A percentile compares a stretch with the other conserved stretches of the same genome.
phyloP scores from a whole-genome alignment of 495 filamentous ascomycete genomes.

The Penicillium samsonianum region DNA sequence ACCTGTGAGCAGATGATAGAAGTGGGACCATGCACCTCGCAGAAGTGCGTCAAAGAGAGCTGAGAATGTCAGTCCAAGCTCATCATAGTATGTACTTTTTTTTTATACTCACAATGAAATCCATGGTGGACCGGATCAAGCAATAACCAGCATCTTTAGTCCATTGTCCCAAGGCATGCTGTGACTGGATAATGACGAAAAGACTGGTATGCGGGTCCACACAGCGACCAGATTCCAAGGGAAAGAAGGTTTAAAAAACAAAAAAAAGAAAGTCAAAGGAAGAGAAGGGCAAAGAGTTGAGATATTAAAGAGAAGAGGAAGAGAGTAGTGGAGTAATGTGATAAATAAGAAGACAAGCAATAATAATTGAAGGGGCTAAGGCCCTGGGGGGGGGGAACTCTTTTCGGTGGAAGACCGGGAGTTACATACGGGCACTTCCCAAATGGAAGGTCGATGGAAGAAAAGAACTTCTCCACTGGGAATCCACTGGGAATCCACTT shows the following conservation, averaged over 20 bases:
- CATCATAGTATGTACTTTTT: not conserved
- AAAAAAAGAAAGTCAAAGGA: slow-evolving; percentile 10
- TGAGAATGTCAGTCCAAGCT: slow-evolving; percentile 34
- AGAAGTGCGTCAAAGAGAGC: slow-evolving; percentile 96
- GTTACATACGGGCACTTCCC: slow-evolving; percentile 6
- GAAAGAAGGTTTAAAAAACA: slow-evolving; percentile 15
- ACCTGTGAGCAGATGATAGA: slow-evolving; percentile 94
- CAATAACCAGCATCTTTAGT: slow-evolving; percentile 31
- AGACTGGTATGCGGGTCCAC: slow-evolving; percentile 29
- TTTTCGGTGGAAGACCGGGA: slow-evolving; percentile 20
- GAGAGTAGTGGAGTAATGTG: not conserved
- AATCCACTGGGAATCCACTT: slow-evolving; percentile 15
- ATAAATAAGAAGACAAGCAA: slow-evolving; percentile 11
- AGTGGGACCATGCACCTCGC: slow-evolving; percentile 92
- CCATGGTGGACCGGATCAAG: slow-evolving; percentile 40
- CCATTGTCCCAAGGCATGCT: slow-evolving; percentile 45
- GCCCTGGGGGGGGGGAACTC: not conserved
- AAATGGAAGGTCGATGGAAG: slow-evolving; percentile 32
- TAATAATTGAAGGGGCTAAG: slow-evolving; percentile 10
- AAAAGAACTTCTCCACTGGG: slow-evolving; percentile 16
- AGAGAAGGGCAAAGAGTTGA: slow-evolving; percentile 8
- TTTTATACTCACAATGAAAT: slow-evolving; percentile 44
- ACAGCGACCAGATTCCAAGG: slow-evolving; percentile 21
- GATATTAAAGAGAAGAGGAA: not conserved
- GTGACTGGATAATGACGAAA: slow-evolving; percentile 22